A percentile compares a stretch with the other conserved stretches of the same genome.
Evolutionary conservation across 768 basidiomycete genomes (phyloP).

Genomic region (Pholiota microspora): DNA sequence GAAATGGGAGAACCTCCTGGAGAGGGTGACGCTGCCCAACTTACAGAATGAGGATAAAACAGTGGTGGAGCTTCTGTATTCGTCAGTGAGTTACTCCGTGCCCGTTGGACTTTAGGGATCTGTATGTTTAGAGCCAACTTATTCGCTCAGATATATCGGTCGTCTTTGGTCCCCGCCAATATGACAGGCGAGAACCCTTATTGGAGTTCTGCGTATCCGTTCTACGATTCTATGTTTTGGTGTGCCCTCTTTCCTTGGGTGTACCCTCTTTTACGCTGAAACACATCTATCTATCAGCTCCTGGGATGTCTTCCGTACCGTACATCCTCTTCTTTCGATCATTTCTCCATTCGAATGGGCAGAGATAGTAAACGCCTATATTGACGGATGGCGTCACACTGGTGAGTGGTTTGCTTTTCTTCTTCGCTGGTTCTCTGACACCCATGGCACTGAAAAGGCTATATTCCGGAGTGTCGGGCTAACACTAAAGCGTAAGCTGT

Average conservation of each 20-base stretch:
- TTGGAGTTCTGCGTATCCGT: constrained; percentile 44
- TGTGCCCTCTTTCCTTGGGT: constrained; percentile 16
- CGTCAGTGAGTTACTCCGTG: constrained; percentile 31
- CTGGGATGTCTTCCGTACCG: constrained; percentile 54
- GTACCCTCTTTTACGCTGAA: background rate
- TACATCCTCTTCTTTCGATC: constrained; percentile 47
- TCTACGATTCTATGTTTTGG: constrained; percentile 54
- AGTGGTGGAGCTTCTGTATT: constrained; percentile 44
- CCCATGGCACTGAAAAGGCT: too few relatives aligned
- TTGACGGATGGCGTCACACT: constrained; percentile 50
- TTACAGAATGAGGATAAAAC: constrained; percentile 35
- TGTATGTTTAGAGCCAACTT: background rate
- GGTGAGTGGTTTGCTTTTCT: too few relatives aligned
- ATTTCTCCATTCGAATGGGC: constrained; percentile 44
- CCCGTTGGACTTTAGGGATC: background rate
- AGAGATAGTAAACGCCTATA: constrained; percentile 45
- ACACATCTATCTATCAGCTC: constrained; percentile 29
- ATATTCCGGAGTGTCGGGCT: constrained; percentile 47
- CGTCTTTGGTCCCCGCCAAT: constrained; percentile 50
- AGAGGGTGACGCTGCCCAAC: constrained; percentile 32
- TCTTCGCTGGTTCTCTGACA: too few relatives aligned
- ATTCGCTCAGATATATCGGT: constrained; percentile 40
- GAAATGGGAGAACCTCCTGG: constrained; percentile 44
- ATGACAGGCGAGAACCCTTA: constrained; percentile 50
- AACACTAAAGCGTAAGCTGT: constrained; percentile 44